A percentile compares a stretch with the other conserved stretches of the same genome.
Evolutionary conservation across 129 eudicot species (phyloP).

Genomic region (Chrysanthemum makinoi): DNA sequence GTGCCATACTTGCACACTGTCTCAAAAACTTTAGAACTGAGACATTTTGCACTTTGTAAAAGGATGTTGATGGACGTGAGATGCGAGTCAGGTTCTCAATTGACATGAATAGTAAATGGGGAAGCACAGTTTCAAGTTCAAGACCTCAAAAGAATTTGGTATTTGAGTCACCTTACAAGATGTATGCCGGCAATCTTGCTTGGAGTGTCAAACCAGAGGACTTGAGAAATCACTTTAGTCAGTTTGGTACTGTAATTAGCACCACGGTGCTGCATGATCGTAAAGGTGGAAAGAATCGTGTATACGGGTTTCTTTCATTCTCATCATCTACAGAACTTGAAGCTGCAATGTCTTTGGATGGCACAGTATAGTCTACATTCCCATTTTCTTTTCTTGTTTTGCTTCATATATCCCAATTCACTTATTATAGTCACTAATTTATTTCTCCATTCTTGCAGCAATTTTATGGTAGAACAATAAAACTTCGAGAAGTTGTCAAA

Average conservation of each 20-base stretch:
- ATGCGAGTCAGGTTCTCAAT: conserved; percentile 43
- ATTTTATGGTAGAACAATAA: conserved; percentile 39
- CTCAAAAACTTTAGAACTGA: background rate
- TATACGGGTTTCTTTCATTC: conserved; percentile 47
- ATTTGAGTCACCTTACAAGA: conserved; percentile 42
- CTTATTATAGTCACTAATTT: background rate
- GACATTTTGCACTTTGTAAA: background rate
- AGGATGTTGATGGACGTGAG: conserved; percentile 57
- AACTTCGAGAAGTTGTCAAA: conserved; percentile 40
- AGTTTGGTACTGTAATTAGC: conserved; percentile 48
- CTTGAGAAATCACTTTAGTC: conserved; percentile 39
- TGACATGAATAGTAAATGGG: conserved; percentile 33
- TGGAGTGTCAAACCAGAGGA: conserved; percentile 51
- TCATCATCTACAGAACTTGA: conserved; percentile 42
- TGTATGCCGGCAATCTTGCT: conserved; percentile 48
- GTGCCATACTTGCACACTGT: background rate
- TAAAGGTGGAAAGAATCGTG: conserved; percentile 47
- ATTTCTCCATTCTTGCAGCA: conserved; percentile 24
- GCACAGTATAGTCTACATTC: conserved; percentile 36
- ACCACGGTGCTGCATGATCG: conserved; percentile 46
- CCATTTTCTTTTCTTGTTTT: background rate
- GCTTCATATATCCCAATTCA: background rate
- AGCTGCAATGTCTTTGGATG: conserved; percentile 47
- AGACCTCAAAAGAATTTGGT: conserved; percentile 33
- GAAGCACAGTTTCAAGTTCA: conserved; percentile 35